phyloP scores from a whole-genome alignment of 345 rosid species.

The Dovyalis caffra region DNA sequence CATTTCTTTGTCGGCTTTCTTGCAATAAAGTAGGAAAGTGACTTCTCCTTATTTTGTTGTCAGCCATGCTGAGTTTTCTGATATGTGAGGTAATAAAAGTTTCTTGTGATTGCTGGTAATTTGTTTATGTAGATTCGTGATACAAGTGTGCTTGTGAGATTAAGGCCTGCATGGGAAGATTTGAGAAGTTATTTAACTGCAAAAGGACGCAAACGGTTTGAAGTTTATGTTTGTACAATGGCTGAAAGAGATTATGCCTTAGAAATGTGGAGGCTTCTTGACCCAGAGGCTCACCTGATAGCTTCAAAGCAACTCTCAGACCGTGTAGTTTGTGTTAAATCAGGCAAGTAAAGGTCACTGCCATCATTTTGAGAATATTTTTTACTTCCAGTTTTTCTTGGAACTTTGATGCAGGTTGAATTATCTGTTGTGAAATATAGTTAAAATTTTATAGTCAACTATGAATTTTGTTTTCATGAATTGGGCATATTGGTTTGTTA shows the following conservation, averaged over 20 bases:
- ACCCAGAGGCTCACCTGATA: conserved; percentile 80
- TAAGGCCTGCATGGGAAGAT: conserved; percentile 99
- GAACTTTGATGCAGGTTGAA: not conserved
- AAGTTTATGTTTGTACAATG: conserved; percentile 99
- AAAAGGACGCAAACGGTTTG: conserved; percentile 90
- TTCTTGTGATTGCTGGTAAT: conserved; percentile 11
- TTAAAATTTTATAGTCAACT: not conserved
- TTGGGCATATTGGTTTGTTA: not conserved
- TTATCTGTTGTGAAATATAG: not conserved
- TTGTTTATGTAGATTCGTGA: conserved; percentile 71
- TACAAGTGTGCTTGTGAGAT: conserved; percentile 98
- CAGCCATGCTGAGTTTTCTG: not conserved
- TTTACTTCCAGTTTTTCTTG: conserved; percentile 6
- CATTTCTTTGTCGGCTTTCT: not conserved
- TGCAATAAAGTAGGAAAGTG: not conserved
- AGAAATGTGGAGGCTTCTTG: conserved; percentile 99
- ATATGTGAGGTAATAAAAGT: not conserved
- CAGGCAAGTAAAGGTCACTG: conserved; percentile 48
- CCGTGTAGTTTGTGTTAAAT: conserved; percentile 89
- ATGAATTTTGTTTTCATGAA: not conserved
- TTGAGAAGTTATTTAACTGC: conserved; percentile 90
- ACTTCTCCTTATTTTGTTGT: conserved; percentile 1
- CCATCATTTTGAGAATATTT: not conserved
- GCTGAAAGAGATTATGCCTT: conserved; percentile 99
- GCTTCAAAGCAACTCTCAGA: conserved; percentile 67